Evolutionary conservation across 2,329 filamentous ascomycete genomes (phyloP).

Genomic region (Xylariaceae sp.): DNA sequence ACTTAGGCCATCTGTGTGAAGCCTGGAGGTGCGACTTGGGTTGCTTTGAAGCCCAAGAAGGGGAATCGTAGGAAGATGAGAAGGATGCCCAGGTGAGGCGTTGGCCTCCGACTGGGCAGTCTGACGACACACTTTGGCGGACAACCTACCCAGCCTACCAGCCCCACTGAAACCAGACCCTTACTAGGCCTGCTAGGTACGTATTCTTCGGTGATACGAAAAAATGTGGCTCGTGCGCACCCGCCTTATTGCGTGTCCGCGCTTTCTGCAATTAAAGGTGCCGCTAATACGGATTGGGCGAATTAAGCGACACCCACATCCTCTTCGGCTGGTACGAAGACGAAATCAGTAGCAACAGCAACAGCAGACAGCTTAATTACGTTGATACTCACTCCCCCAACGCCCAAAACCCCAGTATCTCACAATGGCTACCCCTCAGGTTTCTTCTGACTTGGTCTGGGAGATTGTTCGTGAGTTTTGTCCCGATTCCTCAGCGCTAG

Average conservation of each 20-base stretch:
- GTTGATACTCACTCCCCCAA: slow-evolving; percentile 24
- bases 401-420: slow-evolving; percentile 41
- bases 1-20: slow-evolving; percentile 25
- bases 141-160: too few species aligned
- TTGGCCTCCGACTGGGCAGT: slow-evolving; percentile 4
- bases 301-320: slow-evolving; percentile 45
- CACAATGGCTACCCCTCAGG: slow-evolving; percentile 71
- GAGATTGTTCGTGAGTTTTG: slow-evolving; percentile 85
- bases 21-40: neutral
- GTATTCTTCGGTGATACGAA: too few species aligned
- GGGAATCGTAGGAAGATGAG: neutral
- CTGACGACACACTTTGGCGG: slow-evolving; percentile 11
- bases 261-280: slow-evolving; percentile 16
- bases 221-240: slow-evolving; percentile 6
- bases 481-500: neutral
- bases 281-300: slow-evolving; percentile 37
- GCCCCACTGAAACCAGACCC: too few species aligned
- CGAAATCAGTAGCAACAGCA: slow-evolving; percentile 37
- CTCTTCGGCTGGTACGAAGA: slow-evolving; percentile 28
- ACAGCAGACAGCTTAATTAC: slow-evolving; percentile 24
- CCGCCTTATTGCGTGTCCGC: slow-evolving; percentile 7
- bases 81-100: neutral
- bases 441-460: slow-evolving; percentile 93
- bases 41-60: slow-evolving; percentile 3
- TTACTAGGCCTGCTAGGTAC: too few species aligned